phyloP scores from a whole-genome alignment of 148 eudicot genomes.

The Mesembryanthemum crystallinum region DNA sequence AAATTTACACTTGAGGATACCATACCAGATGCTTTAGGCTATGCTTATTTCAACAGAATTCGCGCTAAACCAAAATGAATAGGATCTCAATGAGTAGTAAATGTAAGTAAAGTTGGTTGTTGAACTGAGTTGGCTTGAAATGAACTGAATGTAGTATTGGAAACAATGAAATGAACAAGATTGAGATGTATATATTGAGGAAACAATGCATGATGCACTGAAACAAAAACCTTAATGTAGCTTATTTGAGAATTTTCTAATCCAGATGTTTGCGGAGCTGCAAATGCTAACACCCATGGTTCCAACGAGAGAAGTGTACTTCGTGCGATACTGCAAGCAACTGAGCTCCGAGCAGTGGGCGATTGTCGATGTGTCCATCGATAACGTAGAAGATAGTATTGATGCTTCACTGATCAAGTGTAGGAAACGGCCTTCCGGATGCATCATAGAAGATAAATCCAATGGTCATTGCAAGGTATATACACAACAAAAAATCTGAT shows the following conservation, averaged over 20 bases:
- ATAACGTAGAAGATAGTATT: conserved; percentile 66
- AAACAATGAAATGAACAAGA: no score
- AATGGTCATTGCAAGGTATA: conserved; percentile 92
- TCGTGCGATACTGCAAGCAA: conserved; percentile 79
- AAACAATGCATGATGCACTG: neutral
- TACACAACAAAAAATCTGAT: neutral
- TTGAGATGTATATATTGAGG: no score
- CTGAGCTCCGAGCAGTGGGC: conserved; percentile 83
- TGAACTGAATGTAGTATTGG: no score
- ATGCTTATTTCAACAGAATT: no score
- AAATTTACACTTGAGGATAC: neutral
- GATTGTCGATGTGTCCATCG: conserved; percentile 81
- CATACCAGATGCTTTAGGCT: neutral
- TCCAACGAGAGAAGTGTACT: conserved; percentile 84
- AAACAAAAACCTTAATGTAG: conserved; percentile 10
- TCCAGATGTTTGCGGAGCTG: conserved; percentile 93
- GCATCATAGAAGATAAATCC: conserved; percentile 89
- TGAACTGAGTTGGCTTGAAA: no score
- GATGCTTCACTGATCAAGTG: conserved; percentile 72
- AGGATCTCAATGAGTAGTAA: no score
- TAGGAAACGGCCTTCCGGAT: conserved; percentile 86
- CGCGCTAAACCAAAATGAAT: no score
- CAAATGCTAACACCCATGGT: conserved; percentile 96
- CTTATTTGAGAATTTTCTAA: neutral
- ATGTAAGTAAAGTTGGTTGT: no score